Evolutionary conservation across 2,329 filamentous ascomycete genomes (phyloP), one percentile per base, ranked within the genome.

Genomic region (Hymenoscyphus fructigenus): DNA sequence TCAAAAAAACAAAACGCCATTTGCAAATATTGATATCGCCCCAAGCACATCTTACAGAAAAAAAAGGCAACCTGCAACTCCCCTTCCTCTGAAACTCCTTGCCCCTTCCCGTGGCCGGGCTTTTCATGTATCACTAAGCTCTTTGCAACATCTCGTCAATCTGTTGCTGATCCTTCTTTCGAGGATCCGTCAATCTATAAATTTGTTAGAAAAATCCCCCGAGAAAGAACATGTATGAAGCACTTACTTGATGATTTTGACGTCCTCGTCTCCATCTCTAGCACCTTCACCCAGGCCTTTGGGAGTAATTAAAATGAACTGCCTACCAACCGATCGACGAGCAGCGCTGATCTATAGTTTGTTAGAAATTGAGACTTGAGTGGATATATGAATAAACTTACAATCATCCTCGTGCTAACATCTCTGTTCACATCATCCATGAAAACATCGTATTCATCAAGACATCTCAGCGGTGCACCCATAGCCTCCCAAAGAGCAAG

Each of bases 401-500:
- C 90, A 77, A 99, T 91, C 90, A 99, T 92, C 68, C 91, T 91
- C 72, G 96, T 97, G 75, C 92, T 96, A 71, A 96, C 91, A 63
- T 91, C 92, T 66, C 95, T 88, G 78, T 99, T 99, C 65, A 98
- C 92, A 71, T 90, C 92, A 78, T 99, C 95, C 95, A 99, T 99
- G 82, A 97, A 99, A 36, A 99, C 95, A 76, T 99, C 95, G 75
- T 98, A 99, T 78, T 99, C 95, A 78, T 99, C 95, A 62, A 99
- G 83, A 74, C 95, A 99, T 62, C 95, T 88, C 66, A 99, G 90
- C 0, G 93, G 94, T 20, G 93, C 96, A 12, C 95, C 94, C 90
- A 99, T 99, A 34, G 95, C 94, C 75, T 99, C 95, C 95, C 95
- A 99, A 20, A 99, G 89, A 2, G 93, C 88, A 36, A 99, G 83